Percentiles rank a stretch among this genome's conserved stretches.
phyloP scores from a whole-genome alignment of 345 rosid genomes.

The Heritiera fomes region DNA sequence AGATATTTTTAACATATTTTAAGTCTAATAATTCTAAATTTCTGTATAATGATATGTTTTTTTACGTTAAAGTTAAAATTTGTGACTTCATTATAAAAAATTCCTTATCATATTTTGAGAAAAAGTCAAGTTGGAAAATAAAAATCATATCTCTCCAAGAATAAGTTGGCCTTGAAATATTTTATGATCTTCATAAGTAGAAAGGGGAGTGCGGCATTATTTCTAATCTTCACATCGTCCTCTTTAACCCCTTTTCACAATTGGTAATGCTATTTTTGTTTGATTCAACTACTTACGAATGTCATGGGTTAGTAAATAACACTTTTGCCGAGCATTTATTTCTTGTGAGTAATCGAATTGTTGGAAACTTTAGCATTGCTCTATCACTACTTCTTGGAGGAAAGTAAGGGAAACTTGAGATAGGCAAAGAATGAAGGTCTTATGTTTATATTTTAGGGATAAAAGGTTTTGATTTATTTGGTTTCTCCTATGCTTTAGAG shows the following conservation, averaged over 20 bases:
- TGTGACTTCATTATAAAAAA: no score
- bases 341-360: not conserved
- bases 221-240: not conserved
- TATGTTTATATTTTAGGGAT: not conserved
- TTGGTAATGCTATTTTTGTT: not conserved
- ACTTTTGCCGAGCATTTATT: not conserved
- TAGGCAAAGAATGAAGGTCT: not conserved
- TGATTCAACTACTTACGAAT: not conserved
- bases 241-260: not conserved
- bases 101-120: not conserved
- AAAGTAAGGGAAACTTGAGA: not conserved
- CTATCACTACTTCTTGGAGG: not conserved
- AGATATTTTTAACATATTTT: no score
- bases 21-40: no score
- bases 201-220: not conserved
- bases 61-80: no score
- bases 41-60: no score
- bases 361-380: not conserved
- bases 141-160: not conserved
- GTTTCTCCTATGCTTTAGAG: constrained; percentile 1
- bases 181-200: not conserved
- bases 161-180: not conserved
- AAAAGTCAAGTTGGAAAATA: not conserved
- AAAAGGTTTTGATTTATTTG: not conserved
- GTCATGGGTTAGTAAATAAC: not conserved